Percentiles rank a stretch among this genome's conserved stretches.
These are phyloP conservation scores for Pichia sp. DNA, from an alignment of 1,139 yeast genomes.

Conservation along the genomic window DNA sequence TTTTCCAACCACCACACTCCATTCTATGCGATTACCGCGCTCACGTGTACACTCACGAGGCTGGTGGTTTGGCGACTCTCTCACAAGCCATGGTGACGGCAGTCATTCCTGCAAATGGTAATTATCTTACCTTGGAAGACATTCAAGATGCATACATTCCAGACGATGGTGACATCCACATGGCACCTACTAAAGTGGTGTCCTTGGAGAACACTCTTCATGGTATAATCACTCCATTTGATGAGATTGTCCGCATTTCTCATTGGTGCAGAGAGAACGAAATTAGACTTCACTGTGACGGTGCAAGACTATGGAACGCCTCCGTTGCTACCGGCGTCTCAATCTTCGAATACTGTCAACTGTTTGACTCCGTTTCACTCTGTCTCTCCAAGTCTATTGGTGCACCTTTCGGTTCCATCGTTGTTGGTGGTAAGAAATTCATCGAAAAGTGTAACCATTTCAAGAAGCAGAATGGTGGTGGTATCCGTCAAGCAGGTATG, in stretches of 20 bases:
- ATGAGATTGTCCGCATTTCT: slow-evolving; percentile 68
- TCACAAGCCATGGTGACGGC: slow-evolving; percentile 93
- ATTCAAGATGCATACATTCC: slow-evolving; percentile 57
- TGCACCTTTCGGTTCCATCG: slow-evolving; percentile 89
- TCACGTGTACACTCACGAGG: slow-evolving; percentile 79
- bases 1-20: slow-evolving; percentile 81
- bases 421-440: slow-evolving; percentile 60
- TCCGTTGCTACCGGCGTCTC: slow-evolving; percentile 66
- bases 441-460: slow-evolving; percentile 77
- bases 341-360: slow-evolving; percentile 62
- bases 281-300: slow-evolving; percentile 77
- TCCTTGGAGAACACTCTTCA: slow-evolving; percentile 85
- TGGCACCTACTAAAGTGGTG: slow-evolving; percentile 81
- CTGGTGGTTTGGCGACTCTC: slow-evolving; percentile 83
- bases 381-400: slow-evolving; percentile 90
- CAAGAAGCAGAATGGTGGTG: slow-evolving; percentile 93
- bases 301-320: slow-evolving; percentile 96
- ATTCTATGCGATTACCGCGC: slow-evolving; percentile 80
- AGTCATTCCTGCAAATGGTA: slow-evolving; percentile 66
- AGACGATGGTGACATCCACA: slow-evolving; percentile 79
- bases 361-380: slow-evolving; percentile 82
- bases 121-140: slow-evolving; percentile 75
- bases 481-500: slow-evolving; percentile 85
- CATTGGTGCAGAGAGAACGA: slow-evolving; percentile 60
- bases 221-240: slow-evolving; percentile 76